phyloP scores from a whole-genome alignment of 306 rosid genomes.

The Vicia faba region DNA sequence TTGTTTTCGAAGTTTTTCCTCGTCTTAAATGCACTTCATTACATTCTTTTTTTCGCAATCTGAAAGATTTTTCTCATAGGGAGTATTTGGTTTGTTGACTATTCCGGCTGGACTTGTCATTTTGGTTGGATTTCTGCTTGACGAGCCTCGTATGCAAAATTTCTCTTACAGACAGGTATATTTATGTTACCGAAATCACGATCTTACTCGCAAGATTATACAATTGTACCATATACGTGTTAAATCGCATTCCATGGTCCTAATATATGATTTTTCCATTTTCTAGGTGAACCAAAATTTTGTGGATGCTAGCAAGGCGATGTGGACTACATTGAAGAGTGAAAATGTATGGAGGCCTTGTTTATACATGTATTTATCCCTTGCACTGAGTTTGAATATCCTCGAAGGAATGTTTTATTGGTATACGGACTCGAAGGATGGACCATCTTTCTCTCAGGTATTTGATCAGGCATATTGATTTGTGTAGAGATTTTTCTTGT shows the following conservation, averaged over 20 bases:
- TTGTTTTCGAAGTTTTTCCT: neutral
- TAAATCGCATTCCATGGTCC: neutral
- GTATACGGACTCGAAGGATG: slow-evolving; percentile 82
- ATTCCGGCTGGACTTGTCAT: slow-evolving; percentile 79
- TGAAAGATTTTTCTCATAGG: slow-evolving; percentile 51
- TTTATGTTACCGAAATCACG: neutral
- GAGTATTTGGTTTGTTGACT: slow-evolving; percentile 84
- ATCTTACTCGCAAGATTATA: neutral
- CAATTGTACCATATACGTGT: neutral
- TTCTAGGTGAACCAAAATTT: slow-evolving; percentile 74
- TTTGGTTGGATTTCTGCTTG: slow-evolving; percentile 64
- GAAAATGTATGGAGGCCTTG: slow-evolving; percentile 88
- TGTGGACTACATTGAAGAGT: slow-evolving; percentile 82
- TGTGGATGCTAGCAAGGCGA: slow-evolving; percentile 67
- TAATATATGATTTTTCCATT: slow-evolving; percentile 42
- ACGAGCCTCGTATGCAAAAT: slow-evolving; percentile 63
- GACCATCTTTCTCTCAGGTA: slow-evolving; percentile 94
- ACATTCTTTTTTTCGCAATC: neutral
- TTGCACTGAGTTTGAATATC: slow-evolving; percentile 80
- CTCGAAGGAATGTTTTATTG: slow-evolving; percentile 92
- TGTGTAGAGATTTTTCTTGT: slow-evolving; percentile 8
- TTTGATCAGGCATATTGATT: slow-evolving; percentile 7
- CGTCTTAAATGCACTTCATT: slow-evolving; percentile 22
- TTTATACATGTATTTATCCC: slow-evolving; percentile 77
- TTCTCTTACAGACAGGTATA: slow-evolving; percentile 73